Percentiles rank a stretch among this genome's conserved stretches.
Conservation (phyloP, 495 filamentous ascomycete species). For the Chlorociboria aeruginascens region DNA sequence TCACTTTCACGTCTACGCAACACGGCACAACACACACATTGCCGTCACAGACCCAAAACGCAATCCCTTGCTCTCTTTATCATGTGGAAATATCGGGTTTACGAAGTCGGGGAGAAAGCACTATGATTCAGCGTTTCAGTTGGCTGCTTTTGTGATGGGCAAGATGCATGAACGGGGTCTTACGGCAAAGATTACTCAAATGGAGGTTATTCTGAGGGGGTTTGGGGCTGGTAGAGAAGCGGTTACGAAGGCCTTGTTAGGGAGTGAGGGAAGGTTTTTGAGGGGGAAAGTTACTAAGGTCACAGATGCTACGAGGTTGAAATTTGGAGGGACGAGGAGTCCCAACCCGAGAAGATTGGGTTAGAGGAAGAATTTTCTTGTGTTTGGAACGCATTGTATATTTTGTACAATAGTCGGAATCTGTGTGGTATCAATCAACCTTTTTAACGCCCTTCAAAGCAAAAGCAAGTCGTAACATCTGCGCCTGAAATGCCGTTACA, state of each 20-base stretch:
- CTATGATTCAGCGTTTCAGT: slow-evolving; percentile 91
- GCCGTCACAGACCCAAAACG: slow-evolving; percentile 75
- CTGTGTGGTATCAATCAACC: background rate
- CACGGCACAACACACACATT: slow-evolving; percentile 89
- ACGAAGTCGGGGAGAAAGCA: slow-evolving; percentile 61
- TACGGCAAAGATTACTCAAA: slow-evolving; percentile 41
- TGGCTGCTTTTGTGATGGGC: slow-evolving; percentile 64
- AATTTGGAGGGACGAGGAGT: slow-evolving; percentile 91
- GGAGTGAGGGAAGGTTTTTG: slow-evolving; percentile 65
- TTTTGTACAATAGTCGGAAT: background rate
- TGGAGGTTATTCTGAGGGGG: slow-evolving; percentile 72
- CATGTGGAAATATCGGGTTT: slow-evolving; percentile 77
- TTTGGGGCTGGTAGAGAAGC: slow-evolving; percentile 82
- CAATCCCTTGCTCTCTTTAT: slow-evolving; percentile 60
- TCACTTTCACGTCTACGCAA: slow-evolving; percentile 75
- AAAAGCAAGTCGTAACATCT: background rate
- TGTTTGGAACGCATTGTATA: slow-evolving; percentile 3
- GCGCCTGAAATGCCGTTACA: slow-evolving; percentile 4
- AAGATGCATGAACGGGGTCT: slow-evolving; percentile 65
- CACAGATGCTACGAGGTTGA: slow-evolving; percentile 73
- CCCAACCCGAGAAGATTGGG: slow-evolving; percentile 70
- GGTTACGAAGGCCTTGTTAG: slow-evolving; percentile 75
- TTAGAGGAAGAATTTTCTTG: slow-evolving; percentile 24
- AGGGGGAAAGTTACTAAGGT: slow-evolving; percentile 61
- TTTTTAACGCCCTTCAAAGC: slow-evolving; percentile 11